These are phyloP conservation scores for Bipolaris gigantea DNA, from an alignment of 2,329 filamentous ascomycete genomes.

Conservation along the genomic window DNA sequence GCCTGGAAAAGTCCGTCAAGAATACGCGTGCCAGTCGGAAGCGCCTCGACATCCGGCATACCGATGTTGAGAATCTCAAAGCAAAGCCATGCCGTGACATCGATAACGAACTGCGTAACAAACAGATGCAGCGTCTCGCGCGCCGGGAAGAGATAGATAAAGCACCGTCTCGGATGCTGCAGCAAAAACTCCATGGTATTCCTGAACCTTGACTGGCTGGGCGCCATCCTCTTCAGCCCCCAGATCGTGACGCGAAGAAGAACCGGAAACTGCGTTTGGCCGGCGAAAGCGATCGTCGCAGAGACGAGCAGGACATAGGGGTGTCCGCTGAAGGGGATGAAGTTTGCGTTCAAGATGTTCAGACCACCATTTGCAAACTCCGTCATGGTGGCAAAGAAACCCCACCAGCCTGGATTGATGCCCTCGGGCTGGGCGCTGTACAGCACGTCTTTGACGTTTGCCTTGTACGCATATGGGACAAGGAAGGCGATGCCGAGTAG, in stretches of 20 bases:
- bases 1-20: conserved; percentile 69
- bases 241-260: conserved; percentile 63
- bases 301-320: conserved; percentile 54
- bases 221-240: conserved; percentile 54
- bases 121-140: conserved; percentile 68
- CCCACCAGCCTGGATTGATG: conserved; percentile 40
- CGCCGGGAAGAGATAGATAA: conserved; percentile 66
- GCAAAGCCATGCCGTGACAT: conserved; percentile 64
- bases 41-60: conserved; percentile 57
- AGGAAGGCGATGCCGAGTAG: conserved; percentile 53
- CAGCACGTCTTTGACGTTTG: conserved; percentile 47
- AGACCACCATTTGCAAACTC: conserved; percentile 59
- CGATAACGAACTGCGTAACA: conserved; percentile 62
- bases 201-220: conserved; percentile 43
- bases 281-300: conserved; percentile 54
- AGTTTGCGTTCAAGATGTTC: conserved; percentile 59
- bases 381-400: conserved; percentile 51
- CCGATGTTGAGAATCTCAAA: conserved; percentile 69
- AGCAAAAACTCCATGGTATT: conserved; percentile 61
- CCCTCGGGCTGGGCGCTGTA: conserved; percentile 41
- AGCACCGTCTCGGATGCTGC: conserved; percentile 64
- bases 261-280: conserved; percentile 61
- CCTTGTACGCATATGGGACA: conserved; percentile 49
- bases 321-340: conserved; percentile 60
- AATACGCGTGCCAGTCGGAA: conserved; percentile 58